Evolutionary conservation across 208 protist species (phyloP), one percentile per base, ranked within the genome.

Genomic region (Acanthamoeba culbertsoni): DNA sequence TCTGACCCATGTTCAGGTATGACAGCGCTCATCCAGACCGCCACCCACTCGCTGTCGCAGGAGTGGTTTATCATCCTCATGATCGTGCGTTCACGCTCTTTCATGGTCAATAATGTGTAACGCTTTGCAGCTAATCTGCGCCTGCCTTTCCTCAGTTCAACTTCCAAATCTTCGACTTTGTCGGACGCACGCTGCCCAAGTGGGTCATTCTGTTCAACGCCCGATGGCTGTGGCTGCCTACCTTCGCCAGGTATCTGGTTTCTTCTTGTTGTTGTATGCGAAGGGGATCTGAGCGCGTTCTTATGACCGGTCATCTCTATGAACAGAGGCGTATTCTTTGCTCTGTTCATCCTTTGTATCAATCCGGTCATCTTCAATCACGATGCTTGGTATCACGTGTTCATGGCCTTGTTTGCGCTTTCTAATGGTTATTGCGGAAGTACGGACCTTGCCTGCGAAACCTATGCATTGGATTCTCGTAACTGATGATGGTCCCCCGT

Each of bases 81-180:
- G 40, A 57, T 86, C 28, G 42, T 91, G 31, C 42, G 23, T 42
- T 79, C 51, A 28, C 59, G 6, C 63, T 73, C 35, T 42, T 8
- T 75, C 5, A 16, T 23, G 35, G 35, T 75, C 23, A 14, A 7
- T 37, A 5, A 37, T 71, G 12, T 35, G 0, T 42, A n/a, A 8
- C 18, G 48, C 8, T 55, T 8, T 8, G 12, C 48, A 55, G n/a
- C n/a, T 55, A 55, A 55, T 55, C 12, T 23, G 12, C 48, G 8
- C 48, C 62, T 71, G 26, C n/a, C 26, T 6, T 23, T 31, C 26
- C 6, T 1, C 40, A 88, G 79, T 88, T 88, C 79, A 65, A 57
- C 6, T 95, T 95, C 75, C 93, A 94, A 93, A 53, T 95, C 46
- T 92, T 92, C 37, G 94, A 95, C 73, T 93, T 91, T 45, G 71